Percentiles rank a stretch among this genome's conserved stretches.
phyloP scores from a whole-genome alignment of 164 flowering plant species.

The Magnolia changhungtana region DNA sequence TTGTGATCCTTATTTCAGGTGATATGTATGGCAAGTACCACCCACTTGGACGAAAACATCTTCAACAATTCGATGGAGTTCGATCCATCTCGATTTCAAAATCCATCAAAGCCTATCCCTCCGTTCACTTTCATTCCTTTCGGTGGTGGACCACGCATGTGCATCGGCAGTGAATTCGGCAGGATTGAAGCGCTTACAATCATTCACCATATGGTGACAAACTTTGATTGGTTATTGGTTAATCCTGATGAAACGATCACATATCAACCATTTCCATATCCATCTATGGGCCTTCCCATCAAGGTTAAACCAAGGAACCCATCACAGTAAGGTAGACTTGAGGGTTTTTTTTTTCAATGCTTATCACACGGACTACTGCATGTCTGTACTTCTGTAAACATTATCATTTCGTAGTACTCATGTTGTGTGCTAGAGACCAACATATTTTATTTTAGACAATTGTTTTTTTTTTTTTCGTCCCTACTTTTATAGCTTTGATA shows the following conservation, averaged over 20 bases:
- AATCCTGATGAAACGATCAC: conserved; percentile 21
- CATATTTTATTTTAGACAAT: too few species aligned
- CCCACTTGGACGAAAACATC: background rate
- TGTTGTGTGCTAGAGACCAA: too few species aligned
- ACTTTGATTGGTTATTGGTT: conserved; percentile 25
- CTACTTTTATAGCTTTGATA: too few species aligned
- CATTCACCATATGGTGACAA: conserved; percentile 18
- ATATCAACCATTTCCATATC: conserved; percentile 31
- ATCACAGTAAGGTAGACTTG: background rate
- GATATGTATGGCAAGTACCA: background rate
- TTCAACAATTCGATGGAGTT: background rate
- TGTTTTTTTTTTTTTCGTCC: too few species aligned
- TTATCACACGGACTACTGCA: too few species aligned
- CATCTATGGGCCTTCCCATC: conserved; percentile 32
- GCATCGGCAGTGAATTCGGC: conserved; percentile 16
- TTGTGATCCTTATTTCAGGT: background rate
- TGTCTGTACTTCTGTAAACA: too few species aligned
- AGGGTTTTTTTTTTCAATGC: background rate
- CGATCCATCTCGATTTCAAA: background rate
- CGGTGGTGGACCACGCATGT: conserved; percentile 16
- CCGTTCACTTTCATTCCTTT: conserved; percentile 16
- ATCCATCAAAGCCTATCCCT: background rate
- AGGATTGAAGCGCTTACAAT: conserved; percentile 12
- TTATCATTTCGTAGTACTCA: too few species aligned
- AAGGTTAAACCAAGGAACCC: conserved; percentile 15